Conservation (phyloP, 2,329 filamentous ascomycete genomes). For the Talaromyces sp. region DNA sequence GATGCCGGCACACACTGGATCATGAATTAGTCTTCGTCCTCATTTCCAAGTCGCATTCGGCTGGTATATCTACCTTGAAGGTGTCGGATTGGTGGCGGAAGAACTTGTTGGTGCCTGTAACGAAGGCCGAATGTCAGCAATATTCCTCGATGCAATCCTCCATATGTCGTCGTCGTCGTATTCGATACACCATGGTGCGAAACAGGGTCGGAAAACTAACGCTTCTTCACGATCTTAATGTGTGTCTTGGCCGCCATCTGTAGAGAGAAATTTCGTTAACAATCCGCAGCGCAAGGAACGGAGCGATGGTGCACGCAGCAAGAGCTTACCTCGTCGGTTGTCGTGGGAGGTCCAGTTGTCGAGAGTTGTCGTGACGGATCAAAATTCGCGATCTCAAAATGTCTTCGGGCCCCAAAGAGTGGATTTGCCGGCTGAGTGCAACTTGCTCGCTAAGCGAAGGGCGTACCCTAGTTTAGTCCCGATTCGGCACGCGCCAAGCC, state of each 20-base stretch:
- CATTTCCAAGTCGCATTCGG: background rate
- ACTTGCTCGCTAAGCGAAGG: slow-evolving; percentile 30
- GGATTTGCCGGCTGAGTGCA: slow-evolving; percentile 20
- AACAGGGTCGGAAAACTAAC: slow-evolving; percentile 43
- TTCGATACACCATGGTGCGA: slow-evolving; percentile 26
- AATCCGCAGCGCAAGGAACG: background rate
- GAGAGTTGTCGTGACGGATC: slow-evolving; percentile 38
- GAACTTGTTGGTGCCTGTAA: slow-evolving; percentile 84
- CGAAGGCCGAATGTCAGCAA: slow-evolving; percentile 27
- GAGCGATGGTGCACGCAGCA: background rate
- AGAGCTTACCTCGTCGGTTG: slow-evolving; percentile 41
- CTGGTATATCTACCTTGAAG: slow-evolving; percentile 56
- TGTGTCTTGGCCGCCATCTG: slow-evolving; percentile 99
- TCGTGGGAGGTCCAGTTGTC: slow-evolving; percentile 32
- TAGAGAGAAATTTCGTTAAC: slow-evolving; percentile 7
- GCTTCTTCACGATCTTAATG: slow-evolving; percentile 99
- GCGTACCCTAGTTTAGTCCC: slow-evolving; percentile 11
- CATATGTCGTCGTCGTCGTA: background rate
- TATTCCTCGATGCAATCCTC: slow-evolving; percentile 16
- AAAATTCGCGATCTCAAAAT: slow-evolving; percentile 34
- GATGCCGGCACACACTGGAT: slow-evolving; percentile 66
- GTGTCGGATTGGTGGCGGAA: slow-evolving; percentile 95
- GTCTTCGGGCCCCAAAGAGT: slow-evolving; percentile 19
- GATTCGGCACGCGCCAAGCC: slow-evolving; percentile 5
- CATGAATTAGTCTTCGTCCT: slow-evolving; percentile 1